phyloP scores from a whole-genome alignment of 331 rosid genomes.

The Pyrus hybrid region DNA sequence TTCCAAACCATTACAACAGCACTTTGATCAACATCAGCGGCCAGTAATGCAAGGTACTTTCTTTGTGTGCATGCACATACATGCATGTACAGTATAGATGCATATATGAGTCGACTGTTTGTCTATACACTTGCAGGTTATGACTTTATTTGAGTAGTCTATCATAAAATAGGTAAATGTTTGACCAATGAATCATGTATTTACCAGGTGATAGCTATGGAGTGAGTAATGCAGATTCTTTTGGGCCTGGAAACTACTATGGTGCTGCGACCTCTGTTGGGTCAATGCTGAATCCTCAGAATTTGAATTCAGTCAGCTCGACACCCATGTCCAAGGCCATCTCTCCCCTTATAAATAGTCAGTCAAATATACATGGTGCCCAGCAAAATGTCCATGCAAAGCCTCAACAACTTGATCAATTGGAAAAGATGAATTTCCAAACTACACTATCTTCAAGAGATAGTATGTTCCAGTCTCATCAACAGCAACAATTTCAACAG shows the following conservation, averaged over 20 bases:
- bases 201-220: slow-evolving; percentile 81
- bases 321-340: slow-evolving; percentile 57
- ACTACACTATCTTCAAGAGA: slow-evolving; percentile 56
- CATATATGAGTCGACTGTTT: neutral
- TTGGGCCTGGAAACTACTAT: slow-evolving; percentile 63
- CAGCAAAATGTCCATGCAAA: slow-evolving; percentile 56
- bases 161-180: neutral
- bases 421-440: slow-evolving; percentile 69
- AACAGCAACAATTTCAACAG: slow-evolving; percentile 59
- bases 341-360: slow-evolving; percentile 46
- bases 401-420: slow-evolving; percentile 53
- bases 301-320: slow-evolving; percentile 44
- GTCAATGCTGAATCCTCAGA: slow-evolving; percentile 63
- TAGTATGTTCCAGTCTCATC: slow-evolving; percentile 47
- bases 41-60: slow-evolving; percentile 2
- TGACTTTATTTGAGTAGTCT: neutral
- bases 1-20: slow-evolving; percentile 43
- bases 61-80: neutral
- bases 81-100: neutral
- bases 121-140: neutral
- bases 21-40: slow-evolving; percentile 41
- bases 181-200: slow-evolving; percentile 20
- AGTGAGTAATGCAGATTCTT: slow-evolving; percentile 52
- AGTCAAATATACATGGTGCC: slow-evolving; percentile 50
- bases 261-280: slow-evolving; percentile 59